Evolutionary conservation across 306 rosid species (phyloP).

Genomic region (Purshia tridentata): DNA sequence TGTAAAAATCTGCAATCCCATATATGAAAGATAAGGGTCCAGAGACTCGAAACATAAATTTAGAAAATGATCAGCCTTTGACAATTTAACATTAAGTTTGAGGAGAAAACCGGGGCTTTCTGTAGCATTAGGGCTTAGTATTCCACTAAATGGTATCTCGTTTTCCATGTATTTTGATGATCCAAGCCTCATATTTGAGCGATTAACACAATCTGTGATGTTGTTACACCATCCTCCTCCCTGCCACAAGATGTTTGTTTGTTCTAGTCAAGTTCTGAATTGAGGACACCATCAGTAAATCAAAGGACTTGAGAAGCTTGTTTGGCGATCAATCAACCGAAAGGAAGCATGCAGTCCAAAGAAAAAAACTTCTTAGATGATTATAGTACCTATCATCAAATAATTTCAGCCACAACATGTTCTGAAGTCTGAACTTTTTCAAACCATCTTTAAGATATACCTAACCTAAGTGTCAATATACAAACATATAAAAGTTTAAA

Average conservation of each 20-base stretch:
- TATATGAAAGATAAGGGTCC: slow-evolving; percentile 18
- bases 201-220: slow-evolving; percentile 53
- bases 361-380: too few species aligned
- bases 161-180: slow-evolving; percentile 69
- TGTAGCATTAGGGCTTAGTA: slow-evolving; percentile 55
- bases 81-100: neutral
- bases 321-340: too few species aligned
- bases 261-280: too few species aligned
- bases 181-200: slow-evolving; percentile 57
- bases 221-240: slow-evolving; percentile 91
- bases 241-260: slow-evolving; percentile 42
- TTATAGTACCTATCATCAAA: too few species aligned
- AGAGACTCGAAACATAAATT: slow-evolving; percentile 6
- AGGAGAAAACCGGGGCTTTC: slow-evolving; percentile 68
- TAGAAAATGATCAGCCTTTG: neutral
- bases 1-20: slow-evolving; percentile 62
- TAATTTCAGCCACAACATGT: too few species aligned
- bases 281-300: too few species aligned
- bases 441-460: too few species aligned
- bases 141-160: slow-evolving; percentile 62
- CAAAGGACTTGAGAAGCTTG: too few species aligned
- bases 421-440: too few species aligned
- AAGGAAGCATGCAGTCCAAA: too few species aligned
- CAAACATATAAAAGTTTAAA: too few species aligned
- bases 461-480: too few species aligned